These are phyloP conservation scores for Pseudopyrenochaeta lycopersici DNA, from an alignment of 2,329 filamentous ascomycete genomes.

Conservation along the genomic window DNA sequence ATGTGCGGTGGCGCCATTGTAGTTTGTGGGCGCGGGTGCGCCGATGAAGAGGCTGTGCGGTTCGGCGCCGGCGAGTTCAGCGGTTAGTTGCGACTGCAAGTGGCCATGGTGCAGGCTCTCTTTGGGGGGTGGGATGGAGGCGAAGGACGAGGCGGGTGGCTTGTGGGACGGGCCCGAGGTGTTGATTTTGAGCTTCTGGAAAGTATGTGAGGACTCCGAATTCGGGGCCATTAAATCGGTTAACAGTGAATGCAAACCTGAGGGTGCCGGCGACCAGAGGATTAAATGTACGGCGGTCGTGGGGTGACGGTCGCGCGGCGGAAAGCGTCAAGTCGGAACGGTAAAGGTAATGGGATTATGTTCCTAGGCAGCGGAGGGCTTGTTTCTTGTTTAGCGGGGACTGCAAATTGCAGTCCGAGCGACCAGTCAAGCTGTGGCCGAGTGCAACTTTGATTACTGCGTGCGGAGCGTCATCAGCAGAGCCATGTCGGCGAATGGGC, in stretches of 20 bases:
- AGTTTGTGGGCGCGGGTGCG: constrained; percentile 25
- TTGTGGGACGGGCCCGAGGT: constrained; percentile 43
- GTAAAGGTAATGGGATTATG: constrained; percentile 23
- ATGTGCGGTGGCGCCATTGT: constrained; percentile 26
- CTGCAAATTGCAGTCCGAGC: constrained; percentile 17
- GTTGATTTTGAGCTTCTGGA: constrained; percentile 54
- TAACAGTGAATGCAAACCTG: constrained; percentile 47
- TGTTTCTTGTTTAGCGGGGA: constrained; percentile 20
- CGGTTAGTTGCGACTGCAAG: constrained; percentile 29
- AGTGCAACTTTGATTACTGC: too few species aligned
- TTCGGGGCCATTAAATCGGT: constrained; percentile 50
- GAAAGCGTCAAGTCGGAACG: constrained; percentile 35
- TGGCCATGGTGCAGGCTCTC: constrained; percentile 34
- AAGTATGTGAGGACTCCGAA: constrained; percentile 50
- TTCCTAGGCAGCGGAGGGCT: constrained; percentile 22
- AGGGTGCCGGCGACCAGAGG: constrained; percentile 25
- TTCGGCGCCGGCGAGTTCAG: constrained; percentile 28
- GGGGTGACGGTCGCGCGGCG: constrained; percentile 39
- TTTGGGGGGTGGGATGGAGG: constrained; percentile 41
- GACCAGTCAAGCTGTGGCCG: not conserved
- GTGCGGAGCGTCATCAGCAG: too few species aligned
- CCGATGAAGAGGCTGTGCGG: constrained; percentile 26
- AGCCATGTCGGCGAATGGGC: too few species aligned
- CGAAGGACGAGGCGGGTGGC: constrained; percentile 47
- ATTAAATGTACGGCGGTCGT: constrained; percentile 39